Evolutionary conservation across 331 rosid species (phyloP), one percentile per base, ranked within the genome.

Genomic region (Malus hybrid): DNA sequence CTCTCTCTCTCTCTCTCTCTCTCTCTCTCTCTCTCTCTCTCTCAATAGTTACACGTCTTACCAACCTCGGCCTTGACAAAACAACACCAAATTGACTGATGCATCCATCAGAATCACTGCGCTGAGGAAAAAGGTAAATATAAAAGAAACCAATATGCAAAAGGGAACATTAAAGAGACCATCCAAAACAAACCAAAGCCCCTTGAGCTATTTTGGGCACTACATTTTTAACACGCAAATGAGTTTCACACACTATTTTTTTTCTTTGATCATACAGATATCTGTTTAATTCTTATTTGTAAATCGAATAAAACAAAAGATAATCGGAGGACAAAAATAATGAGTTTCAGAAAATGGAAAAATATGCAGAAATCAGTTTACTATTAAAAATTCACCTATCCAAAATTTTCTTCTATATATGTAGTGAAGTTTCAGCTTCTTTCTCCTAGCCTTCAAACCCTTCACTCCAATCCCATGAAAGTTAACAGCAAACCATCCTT

Each of bases 391-490:
- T 18, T 52, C 19, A 52, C 3, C 19, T 52, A 15, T 5, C 64
- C 64, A n/a, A n/a, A 20, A 10, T 15, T 74, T 88, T 66, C 68
- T 76, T 79, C 89, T 52, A 11, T 82, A 82, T 73, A 75, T 82
- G 65, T 76, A 61, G 80, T 36, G 76, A 52, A 65, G 34, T 69
- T 80, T 52, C 67, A 59, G 32, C 79, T 52, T 74, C 80, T 32
- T 57, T n/a, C 83, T 63, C 55, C 65, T 13, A 6, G 74, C 63
- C 34, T 34, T n/a, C 50, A 66, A 10, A 31, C 71, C 64, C 50
- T 8, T 69, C 68, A 61, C 68, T 36, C 42, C 69, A 67, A 76
- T 39, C 83, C 83, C 78, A 67, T 70, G 31, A 36, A 66, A 36
- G 52, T 66, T 36, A 10, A 36, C 70, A 66, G 19, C 48, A 32